Base-by-base conservation (phyloP, 306 rosid species). In the Spatholobus suberectus region DNA sequence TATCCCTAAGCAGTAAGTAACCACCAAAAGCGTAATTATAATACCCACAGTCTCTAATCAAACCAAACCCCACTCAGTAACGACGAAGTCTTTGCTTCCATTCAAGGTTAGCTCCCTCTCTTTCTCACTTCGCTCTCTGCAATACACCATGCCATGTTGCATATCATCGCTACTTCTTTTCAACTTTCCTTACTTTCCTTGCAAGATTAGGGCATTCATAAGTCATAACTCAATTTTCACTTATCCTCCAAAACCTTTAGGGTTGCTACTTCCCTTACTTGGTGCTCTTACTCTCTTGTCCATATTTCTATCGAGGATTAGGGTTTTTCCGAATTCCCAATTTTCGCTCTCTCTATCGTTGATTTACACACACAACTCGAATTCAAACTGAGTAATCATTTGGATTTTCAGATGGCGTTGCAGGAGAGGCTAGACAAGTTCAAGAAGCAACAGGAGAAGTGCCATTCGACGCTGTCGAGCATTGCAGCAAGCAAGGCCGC, bases 391-490 rank as follows among this genome's bases (percentile, higher is more conserved):
- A 55, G 14, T 21, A 26, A 59, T 4, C 6, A 7, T 68, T 67
- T 74, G 43, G 8, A 38, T 27, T 20, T 67, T 66, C 83, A 87
- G 89, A 92, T 94, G 95, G 89, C 88, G 23, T 75, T 94, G 85
- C 91, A 92, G 83, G 93, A 88, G 4, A 71, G 82, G 76, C 75
- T 94, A 27, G 91, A 92, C 29, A 90, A 38, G 81, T 94, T 94
- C 76, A 87, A 92, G 89, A 94, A 86, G 81, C 98, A 92, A 73
- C 97, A 94, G 43, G 92, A 85, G 65, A 88, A 86, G 68, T 92
- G 95, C 26, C 94, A 92, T 72, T 62, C 92, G 54, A 92, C 96
- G 1, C 86, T 92, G 24, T 70, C 90, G 0, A 90, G 86, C 87
- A 92, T 94, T 90, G 96, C 97, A 29, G 87, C 91, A 2, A 82